Evolutionary conservation across 345 rosid genomes (phyloP).

Genomic region (Litchi chinensis): DNA sequence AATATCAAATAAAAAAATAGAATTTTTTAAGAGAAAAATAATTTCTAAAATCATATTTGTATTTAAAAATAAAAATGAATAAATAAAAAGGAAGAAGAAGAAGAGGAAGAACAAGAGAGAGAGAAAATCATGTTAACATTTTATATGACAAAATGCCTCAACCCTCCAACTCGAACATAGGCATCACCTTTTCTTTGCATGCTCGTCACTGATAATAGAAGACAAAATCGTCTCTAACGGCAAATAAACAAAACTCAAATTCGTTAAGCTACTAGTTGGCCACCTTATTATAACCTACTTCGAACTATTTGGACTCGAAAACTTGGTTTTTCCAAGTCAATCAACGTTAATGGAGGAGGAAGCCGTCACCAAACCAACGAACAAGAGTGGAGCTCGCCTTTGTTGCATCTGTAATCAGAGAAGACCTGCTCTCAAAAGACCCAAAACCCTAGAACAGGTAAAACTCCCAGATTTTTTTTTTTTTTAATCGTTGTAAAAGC

Average conservation of each 20-base stretch:
- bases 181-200: too few relatives aligned
- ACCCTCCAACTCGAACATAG: too few relatives aligned
- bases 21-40: too few relatives aligned
- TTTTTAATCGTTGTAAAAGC: neutral
- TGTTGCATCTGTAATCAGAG: slow-evolving; percentile 65
- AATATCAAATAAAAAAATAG: too few relatives aligned
- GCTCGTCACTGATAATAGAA: too few relatives aligned
- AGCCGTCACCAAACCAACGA: slow-evolving; percentile 35
- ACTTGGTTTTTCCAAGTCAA: neutral
- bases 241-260: too few relatives aligned
- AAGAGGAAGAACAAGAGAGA: too few relatives aligned
- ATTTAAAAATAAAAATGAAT: too few relatives aligned
- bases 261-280: too few relatives aligned
- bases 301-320: neutral
- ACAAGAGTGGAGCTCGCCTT: slow-evolving; percentile 48
- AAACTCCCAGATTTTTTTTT: neutral
- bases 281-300: neutral
- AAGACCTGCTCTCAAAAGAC: slow-evolving; percentile 78
- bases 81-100: too few relatives aligned
- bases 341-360: slow-evolving; percentile 43
- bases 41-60: too few relatives aligned
- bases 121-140: neutral
- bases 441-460: slow-evolving; percentile 92
- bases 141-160: neutral
- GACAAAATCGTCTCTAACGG: too few relatives aligned